Conservation (phyloP, 805 yeast genomes). For the Blastobotrys robertii region DNA sequence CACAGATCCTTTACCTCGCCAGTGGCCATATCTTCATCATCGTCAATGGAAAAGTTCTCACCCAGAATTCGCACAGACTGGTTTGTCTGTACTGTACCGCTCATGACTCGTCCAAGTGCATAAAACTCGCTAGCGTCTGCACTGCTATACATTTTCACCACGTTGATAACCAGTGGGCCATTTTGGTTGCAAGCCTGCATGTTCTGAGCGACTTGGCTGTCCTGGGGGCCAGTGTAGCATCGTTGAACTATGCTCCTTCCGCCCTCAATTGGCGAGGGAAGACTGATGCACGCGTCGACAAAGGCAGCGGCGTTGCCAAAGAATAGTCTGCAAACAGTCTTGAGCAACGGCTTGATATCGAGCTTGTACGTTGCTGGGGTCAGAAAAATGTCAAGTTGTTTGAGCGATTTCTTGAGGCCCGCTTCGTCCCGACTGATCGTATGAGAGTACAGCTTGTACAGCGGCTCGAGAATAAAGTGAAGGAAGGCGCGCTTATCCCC, state of each 20-base stretch:
- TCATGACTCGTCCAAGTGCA: constrained; percentile 51
- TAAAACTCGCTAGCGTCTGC: constrained; percentile 43
- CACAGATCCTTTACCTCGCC: constrained; percentile 27
- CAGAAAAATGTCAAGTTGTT: constrained; percentile 37
- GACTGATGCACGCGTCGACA: constrained; percentile 37
- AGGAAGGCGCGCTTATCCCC: constrained; percentile 40
- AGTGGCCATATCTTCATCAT: constrained; percentile 45
- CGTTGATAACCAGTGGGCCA: constrained; percentile 42
- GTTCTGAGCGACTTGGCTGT: constrained; percentile 14
- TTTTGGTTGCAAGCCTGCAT: constrained; percentile 27
- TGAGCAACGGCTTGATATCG: constrained; percentile 53
- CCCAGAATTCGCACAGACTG: constrained; percentile 46
- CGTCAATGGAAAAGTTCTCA: constrained; percentile 36
- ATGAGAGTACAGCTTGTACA: constrained; percentile 63
- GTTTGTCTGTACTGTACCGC: constrained; percentile 48
- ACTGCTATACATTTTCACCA: constrained; percentile 48
- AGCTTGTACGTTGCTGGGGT: constrained; percentile 24
- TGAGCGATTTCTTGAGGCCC: constrained; percentile 36
- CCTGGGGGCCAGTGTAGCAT: constrained; percentile 26
- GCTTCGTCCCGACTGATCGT: constrained; percentile 44
- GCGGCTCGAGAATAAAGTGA: constrained; percentile 61
- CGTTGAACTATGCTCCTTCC: constrained; percentile 21
- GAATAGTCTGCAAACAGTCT: constrained; percentile 41
- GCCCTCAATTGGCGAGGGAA: constrained; percentile 33
- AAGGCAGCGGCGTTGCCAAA: constrained; percentile 47